A percentile compares a stretch with the other conserved stretches of the same genome.
These are phyloP conservation scores for Leishmania tarentolae DNA, from an alignment of 208 protist genomes.

Conservation along the genomic window DNA sequence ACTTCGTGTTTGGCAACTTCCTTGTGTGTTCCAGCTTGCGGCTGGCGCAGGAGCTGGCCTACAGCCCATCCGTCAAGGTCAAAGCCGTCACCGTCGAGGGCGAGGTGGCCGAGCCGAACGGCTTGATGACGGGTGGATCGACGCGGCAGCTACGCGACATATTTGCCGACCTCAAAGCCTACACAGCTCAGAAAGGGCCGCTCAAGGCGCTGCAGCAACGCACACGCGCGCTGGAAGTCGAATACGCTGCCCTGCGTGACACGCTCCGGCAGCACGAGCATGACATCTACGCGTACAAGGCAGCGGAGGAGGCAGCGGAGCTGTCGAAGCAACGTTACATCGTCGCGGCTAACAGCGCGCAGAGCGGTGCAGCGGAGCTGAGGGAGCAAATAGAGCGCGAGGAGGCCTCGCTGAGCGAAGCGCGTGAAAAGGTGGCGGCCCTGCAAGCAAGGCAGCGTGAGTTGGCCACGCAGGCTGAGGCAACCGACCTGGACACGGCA, in stretches of 20 bases:
- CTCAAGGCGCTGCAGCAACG: slow-evolving; percentile 46
- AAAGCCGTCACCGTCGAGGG: slow-evolving; percentile 98
- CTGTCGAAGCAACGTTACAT: slow-evolving; percentile 52
- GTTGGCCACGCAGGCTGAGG: slow-evolving; percentile 42
- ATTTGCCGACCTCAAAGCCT: slow-evolving; percentile 63
- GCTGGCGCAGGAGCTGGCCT: slow-evolving; percentile 88
- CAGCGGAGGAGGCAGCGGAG: slow-evolving; percentile 60
- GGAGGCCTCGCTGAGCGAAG: slow-evolving; percentile 31
- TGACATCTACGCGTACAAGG: slow-evolving; percentile 50
- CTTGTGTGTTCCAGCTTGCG: slow-evolving; percentile 93
- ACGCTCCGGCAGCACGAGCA: slow-evolving; percentile 47
- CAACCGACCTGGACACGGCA: slow-evolving; percentile 41
- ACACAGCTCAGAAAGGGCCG: slow-evolving; percentile 50
- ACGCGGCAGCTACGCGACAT: slow-evolving; percentile 71
- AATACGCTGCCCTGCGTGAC: slow-evolving; percentile 44
- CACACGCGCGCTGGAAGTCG: slow-evolving; percentile 41
- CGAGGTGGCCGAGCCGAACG: slow-evolving; percentile 97
- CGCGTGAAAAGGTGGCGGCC: slow-evolving; percentile 28
- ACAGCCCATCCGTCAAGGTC: slow-evolving; percentile 63
- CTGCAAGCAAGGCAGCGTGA: slow-evolving; percentile 37
- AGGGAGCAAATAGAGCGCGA: slow-evolving; percentile 43
- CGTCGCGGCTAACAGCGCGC: slow-evolving; percentile 26
- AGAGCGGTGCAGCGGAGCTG: slow-evolving; percentile 39
- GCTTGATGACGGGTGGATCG: slow-evolving; percentile 97
- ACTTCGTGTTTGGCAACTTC: slow-evolving; percentile 97